A percentile compares a stretch with the other conserved stretches of the same genome.
Conservation (phyloP, 1,139 yeast species). For the Pichia norvegensis region DNA sequence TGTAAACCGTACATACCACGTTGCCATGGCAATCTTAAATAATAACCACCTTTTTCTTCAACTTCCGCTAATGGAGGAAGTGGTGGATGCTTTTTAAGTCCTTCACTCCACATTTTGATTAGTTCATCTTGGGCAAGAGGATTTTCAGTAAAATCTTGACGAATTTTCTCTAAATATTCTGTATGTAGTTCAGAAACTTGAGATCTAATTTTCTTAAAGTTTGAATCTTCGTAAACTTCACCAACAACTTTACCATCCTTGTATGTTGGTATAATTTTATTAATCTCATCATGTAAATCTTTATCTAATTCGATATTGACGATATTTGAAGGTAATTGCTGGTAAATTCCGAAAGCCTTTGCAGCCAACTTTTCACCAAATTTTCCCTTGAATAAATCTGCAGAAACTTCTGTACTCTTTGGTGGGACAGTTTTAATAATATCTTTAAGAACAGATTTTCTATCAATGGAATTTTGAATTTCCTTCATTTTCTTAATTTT, state of each 20-base stretch:
- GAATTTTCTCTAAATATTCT: conserved; percentile 42
- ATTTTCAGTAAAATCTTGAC: conserved; percentile 29
- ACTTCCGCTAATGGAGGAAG: conserved; percentile 38
- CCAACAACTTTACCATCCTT: conserved; percentile 31
- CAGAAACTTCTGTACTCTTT: conserved; percentile 13
- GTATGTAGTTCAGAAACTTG: conserved; percentile 48
- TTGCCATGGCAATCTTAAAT: conserved; percentile 66
- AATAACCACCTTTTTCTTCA: conserved; percentile 52
- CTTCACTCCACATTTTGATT: conserved; percentile 42
- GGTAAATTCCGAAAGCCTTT: conserved; percentile 24
- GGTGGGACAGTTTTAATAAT: conserved; percentile 26
- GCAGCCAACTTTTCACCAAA: conserved; percentile 24
- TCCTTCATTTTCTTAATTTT: conserved; percentile 31
- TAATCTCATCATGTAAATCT: conserved; percentile 23
- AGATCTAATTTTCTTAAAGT: conserved; percentile 44
- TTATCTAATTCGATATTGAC: conserved; percentile 18
- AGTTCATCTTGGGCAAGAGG: conserved; percentile 24
- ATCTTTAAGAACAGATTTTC: conserved; percentile 39
- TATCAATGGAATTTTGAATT: conserved; percentile 37
- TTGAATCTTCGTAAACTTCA: conserved; percentile 32
- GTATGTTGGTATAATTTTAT: conserved; percentile 27
- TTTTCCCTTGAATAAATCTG: conserved; percentile 18
- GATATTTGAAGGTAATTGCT: conserved; percentile 19
- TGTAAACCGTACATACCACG: conserved; percentile 68
- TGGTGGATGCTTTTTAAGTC: conserved; percentile 41